Evolutionary conservation across 1,284 basidiomycete species (phyloP).

Genomic region (Ganoderma lucidum): DNA sequence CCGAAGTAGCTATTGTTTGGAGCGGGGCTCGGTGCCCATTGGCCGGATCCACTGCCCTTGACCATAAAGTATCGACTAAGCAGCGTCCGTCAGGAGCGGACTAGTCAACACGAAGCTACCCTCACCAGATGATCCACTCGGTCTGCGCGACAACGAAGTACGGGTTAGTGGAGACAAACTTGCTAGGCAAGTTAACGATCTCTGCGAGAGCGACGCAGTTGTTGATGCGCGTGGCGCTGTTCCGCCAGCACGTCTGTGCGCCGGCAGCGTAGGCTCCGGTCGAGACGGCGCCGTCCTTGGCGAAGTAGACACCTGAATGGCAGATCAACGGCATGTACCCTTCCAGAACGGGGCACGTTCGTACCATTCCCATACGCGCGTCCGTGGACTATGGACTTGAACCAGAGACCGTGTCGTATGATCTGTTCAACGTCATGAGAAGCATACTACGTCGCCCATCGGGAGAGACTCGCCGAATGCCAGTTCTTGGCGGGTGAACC

Average conservation of each 20-base stretch:
- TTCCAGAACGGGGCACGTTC: slow-evolving; percentile 8
- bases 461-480: slow-evolving; percentile 61
- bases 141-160: slow-evolving; percentile 66
- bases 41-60: slow-evolving; percentile 34
- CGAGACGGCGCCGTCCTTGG: slow-evolving; percentile 60
- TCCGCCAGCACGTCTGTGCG: slow-evolving; percentile 52
- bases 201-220: slow-evolving; percentile 67
- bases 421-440: slow-evolving; percentile 49
- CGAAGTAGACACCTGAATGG: slow-evolving; percentile 64
- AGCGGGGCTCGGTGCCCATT: background rate
- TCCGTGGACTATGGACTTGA: slow-evolving; percentile 57
- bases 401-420: slow-evolving; percentile 71
- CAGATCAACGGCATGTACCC: too few species aligned
- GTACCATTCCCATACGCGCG: slow-evolving; percentile 66
- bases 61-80: slow-evolving; percentile 69
- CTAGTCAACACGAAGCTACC: background rate
- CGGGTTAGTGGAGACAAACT: slow-evolving; percentile 58
- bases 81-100: background rate
- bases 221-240: slow-evolving; percentile 51
- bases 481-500: slow-evolving; percentile 66
- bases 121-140: slow-evolving; percentile 71
- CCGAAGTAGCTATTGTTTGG: background rate
- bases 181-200: slow-evolving; percentile 60
- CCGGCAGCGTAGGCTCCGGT: slow-evolving; percentile 50
- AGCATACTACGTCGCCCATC: background rate